These are phyloP conservation scores for Cadophora sp. DNA, from an alignment of 2,329 filamentous ascomycete genomes.

Conservation along the genomic window DNA sequence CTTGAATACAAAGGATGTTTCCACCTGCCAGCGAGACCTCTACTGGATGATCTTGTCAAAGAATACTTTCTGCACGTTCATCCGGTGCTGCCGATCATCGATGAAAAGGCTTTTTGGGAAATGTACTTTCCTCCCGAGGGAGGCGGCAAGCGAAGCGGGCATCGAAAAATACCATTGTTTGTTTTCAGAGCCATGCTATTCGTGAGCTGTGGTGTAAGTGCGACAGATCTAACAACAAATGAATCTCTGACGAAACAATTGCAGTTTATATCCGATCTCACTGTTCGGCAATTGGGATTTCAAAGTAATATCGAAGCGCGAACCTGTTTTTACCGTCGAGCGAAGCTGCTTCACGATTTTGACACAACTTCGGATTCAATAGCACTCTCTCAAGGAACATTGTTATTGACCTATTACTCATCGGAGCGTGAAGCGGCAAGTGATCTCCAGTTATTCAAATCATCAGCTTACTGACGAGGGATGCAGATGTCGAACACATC, in stretches of 20 bases:
- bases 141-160: not conserved
- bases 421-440: conserved; percentile 16
- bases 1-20: conserved; percentile 28
- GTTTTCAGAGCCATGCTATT: conserved; percentile 55
- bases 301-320: conserved; percentile 51
- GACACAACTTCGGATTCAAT: conserved; percentile 39
- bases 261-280: conserved; percentile 21
- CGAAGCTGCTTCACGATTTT: conserved; percentile 49
- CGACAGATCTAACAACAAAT: too few species aligned
- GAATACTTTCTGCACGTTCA: conserved; percentile 57
- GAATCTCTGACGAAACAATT: not conserved
- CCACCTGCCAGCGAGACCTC: conserved; percentile 53
- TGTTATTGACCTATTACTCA: conserved; percentile 26
- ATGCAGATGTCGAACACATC: conserved; percentile 49
- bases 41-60: conserved; percentile 58
- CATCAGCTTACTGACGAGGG: not conserved
- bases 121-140: conserved; percentile 46
- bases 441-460: not conserved
- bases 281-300: conserved; percentile 46
- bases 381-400: conserved; percentile 43
- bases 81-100: conserved; percentile 51
- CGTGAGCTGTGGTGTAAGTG: conserved; percentile 47
- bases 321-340: conserved; percentile 52
- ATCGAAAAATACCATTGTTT: conserved; percentile 49
- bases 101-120: conserved; percentile 57